phyloP scores from a whole-genome alignment of 2,329 filamentous ascomycete species.

The Exserohilum rostratum region DNA sequence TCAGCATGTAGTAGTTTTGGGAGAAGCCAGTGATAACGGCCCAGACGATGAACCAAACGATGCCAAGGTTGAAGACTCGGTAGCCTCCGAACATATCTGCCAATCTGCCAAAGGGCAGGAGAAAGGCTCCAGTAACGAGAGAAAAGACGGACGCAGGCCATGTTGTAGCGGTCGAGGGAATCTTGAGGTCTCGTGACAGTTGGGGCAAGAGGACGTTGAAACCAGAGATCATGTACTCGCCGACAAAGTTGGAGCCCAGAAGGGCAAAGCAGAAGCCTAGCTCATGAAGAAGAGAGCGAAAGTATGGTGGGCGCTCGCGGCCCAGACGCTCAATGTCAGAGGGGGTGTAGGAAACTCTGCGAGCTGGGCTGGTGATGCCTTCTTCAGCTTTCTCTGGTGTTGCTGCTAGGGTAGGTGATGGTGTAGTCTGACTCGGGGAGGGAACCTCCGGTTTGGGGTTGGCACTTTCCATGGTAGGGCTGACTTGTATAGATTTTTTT shows the following conservation, averaged over 20 bases:
- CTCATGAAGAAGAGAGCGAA: constrained; percentile 62
- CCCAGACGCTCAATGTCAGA: constrained; percentile 64
- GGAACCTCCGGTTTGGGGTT: neutral
- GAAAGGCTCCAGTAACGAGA: constrained; percentile 45
- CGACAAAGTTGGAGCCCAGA: constrained; percentile 67
- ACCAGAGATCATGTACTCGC: constrained; percentile 78
- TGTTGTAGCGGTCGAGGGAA: constrained; percentile 67
- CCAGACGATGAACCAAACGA: constrained; percentile 69
- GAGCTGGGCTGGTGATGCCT: constrained; percentile 12
- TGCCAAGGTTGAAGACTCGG: constrained; percentile 68
- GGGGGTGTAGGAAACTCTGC: constrained; percentile 26
- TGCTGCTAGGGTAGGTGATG: neutral
- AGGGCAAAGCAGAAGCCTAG: constrained; percentile 67
- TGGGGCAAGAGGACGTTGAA: constrained; percentile 73
- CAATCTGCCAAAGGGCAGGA: constrained; percentile 59
- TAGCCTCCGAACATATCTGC: constrained; percentile 68
- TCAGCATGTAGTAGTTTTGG: constrained; percentile 70
- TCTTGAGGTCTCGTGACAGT: constrained; percentile 65
- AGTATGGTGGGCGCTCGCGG: constrained; percentile 64
- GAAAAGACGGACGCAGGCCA: constrained; percentile 50
- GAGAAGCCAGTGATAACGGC: constrained; percentile 74
- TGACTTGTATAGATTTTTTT: neutral
- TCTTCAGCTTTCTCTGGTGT: constrained; percentile 18
- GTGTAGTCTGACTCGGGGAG: neutral
- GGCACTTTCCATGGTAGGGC: neutral